Evolutionary conservation across 2,329 filamentous ascomycete genomes (phyloP), one percentile per base, ranked within the genome.

Genomic region (Phyllosticta paracitricarpa): DNA sequence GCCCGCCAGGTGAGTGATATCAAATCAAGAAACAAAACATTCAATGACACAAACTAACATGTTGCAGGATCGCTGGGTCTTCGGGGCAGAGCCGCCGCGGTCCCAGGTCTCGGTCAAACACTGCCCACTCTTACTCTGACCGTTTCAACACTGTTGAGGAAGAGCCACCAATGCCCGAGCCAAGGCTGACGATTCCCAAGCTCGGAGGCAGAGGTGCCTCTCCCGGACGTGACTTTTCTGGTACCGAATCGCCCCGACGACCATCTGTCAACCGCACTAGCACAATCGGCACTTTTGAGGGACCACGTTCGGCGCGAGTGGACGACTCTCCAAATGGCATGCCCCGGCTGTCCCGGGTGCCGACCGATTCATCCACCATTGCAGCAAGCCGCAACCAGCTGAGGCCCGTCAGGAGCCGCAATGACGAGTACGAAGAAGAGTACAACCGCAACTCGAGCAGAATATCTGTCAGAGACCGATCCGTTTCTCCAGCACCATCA

Each of bases 51-150:
- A 60, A 65, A 24, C 65, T 69, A 55, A 70, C 52, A 48, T 60
- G 57, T 57, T 74, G 70, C 33, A 67, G 72, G 63, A 55, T 66
- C 10, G 54, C 51, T 30, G 24, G 56, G 14, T 63, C 24, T 57
- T 65, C 70, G 48, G 66, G 68, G 22, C 70, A 70, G 52, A 66
- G 66, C 59, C 78, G 76, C 57, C 80, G 78, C 54, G 72, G 73
- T 33, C 72, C 75, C 17, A 79, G 84, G 64, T 81, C 84, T 62
- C 81, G 85, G 58, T 84, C 84, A 54, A 85, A 83, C 68, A 87
- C 84, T 12, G 83, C 84, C 24, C 82, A 85, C 69, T 84, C 84
- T 28, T 85, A 84, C 70, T 77, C 76, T 62, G 83, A 86, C 62
- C 81, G 84, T 63, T 83, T 81, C 71, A 80, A 81, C 62, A 76